phyloP scores from a whole-genome alignment of 1,284 basidiomycete species.

The Ceratobasidium sp. region DNA sequence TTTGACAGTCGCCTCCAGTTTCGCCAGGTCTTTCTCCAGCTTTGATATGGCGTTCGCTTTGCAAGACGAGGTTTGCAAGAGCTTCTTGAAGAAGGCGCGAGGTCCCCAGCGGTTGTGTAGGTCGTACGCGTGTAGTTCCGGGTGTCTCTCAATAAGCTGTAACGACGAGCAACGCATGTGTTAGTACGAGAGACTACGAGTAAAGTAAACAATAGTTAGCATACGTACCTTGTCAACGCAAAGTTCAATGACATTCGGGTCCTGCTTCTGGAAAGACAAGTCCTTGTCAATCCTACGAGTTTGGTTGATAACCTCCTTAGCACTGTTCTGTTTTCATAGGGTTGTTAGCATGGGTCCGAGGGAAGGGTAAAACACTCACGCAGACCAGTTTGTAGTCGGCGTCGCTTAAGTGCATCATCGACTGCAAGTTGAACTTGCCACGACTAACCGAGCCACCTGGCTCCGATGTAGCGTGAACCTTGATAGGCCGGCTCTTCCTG shows the following conservation, averaged over 20 bases:
- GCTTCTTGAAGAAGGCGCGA: background rate
- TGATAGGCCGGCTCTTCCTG: background rate
- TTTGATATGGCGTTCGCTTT: background rate
- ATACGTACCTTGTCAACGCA: background rate
- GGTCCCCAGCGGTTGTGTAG: background rate
- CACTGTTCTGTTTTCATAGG: background rate
- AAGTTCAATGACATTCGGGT: background rate
- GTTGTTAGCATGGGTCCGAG: background rate
- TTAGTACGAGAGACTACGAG: too few relatives aligned
- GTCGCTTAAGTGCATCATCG: background rate
- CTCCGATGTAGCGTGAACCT: background rate
- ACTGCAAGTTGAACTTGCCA: background rate
- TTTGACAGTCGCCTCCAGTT: too few relatives aligned
- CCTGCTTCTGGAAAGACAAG: background rate
- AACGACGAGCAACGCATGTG: background rate
- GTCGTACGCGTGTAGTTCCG: constrained; percentile 2
- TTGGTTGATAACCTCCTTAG: background rate
- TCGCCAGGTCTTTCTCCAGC: background rate
- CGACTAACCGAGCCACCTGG: background rate
- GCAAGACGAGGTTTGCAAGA: background rate
- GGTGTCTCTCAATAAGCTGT: background rate
- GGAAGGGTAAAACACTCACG: background rate
- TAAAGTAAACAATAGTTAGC: too few relatives aligned
- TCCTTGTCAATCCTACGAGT: background rate
- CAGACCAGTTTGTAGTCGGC: constrained; percentile 10